phyloP scores from a whole-genome alignment of 768 basidiomycete species.

The Kondoa subrosea region DNA sequence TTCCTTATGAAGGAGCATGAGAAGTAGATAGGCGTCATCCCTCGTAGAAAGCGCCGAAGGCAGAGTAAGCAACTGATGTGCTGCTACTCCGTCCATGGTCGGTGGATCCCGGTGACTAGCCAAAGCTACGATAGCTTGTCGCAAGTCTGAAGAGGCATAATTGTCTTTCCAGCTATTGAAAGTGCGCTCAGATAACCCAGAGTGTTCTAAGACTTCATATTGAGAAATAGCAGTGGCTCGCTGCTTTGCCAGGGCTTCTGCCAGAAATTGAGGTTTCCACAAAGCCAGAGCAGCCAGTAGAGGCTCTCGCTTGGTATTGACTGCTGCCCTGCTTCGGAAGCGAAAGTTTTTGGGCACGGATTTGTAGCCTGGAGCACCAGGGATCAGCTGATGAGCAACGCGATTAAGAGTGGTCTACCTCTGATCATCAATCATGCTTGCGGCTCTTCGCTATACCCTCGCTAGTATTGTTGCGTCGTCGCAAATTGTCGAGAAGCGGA shows the following conservation, averaged over 20 bases:
- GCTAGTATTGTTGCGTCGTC: not conserved
- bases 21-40: not conserved
- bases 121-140: not conserved
- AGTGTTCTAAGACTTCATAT: not conserved
- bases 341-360: not conserved
- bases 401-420: not conserved
- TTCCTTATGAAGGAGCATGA: not conserved
- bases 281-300: not conserved
- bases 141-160: not conserved
- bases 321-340: not conserved
- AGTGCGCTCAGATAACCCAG: not conserved
- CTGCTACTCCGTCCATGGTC: not conserved
- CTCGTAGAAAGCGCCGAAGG: not conserved
- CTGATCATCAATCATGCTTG: not conserved
- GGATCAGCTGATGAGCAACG: not conserved
- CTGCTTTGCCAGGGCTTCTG: not conserved
- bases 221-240: not conserved
- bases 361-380: not conserved
- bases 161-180: not conserved
- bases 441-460: not conserved
- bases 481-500: too few species aligned
- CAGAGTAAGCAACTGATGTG: not conserved
- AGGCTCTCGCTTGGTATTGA: not conserved
- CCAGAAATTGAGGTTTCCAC: not conserved
- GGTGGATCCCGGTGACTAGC: not conserved